Percentiles rank a stretch among this genome's conserved stretches.
These are phyloP conservation scores for Talaromyces sp. DNA, from an alignment of 2,329 filamentous ascomycete species.

Conservation along the genomic window DNA sequence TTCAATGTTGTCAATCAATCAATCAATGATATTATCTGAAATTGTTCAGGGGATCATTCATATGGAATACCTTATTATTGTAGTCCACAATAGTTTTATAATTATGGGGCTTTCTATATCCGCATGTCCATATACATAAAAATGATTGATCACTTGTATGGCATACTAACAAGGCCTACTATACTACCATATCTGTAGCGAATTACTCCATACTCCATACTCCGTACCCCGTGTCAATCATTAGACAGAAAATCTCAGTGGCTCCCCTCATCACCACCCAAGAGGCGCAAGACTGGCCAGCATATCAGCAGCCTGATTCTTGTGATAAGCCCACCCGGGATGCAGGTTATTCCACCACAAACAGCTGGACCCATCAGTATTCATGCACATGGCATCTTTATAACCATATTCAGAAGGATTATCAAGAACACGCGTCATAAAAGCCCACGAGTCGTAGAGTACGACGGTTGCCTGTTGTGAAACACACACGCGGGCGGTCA, in stretches of 20 bases:
- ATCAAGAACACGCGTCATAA: conserved; percentile 13
- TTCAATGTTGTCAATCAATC: no score
- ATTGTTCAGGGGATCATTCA: no score
- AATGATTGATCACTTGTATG: no score
- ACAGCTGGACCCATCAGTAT: conserved; percentile 10
- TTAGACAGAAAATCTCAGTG: background rate
- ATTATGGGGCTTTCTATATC: no score
- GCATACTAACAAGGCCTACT: no score
- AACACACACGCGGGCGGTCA: background rate
- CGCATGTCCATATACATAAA: no score
- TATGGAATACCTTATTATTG: no score
- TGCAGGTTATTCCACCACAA: conserved; percentile 14
- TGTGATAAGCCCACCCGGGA: conserved; percentile 11
- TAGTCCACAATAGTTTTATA: no score
- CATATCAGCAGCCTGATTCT: conserved; percentile 8
- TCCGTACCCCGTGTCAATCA: background rate
- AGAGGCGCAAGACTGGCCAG: conserved; percentile 6
- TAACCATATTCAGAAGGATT: conserved; percentile 10
- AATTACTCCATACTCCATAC: background rate
- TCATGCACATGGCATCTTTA: conserved; percentile 8
- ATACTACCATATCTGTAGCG: background rate
- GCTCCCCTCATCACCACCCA: conserved; percentile 2
- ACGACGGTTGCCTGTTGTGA: conserved; percentile 5
- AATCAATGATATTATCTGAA: no score
- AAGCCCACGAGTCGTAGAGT: conserved; percentile 10